Evolutionary conservation across 169 alveolate species (phyloP).

Genomic region (Pseudocohnilembus persalinus): DNA sequence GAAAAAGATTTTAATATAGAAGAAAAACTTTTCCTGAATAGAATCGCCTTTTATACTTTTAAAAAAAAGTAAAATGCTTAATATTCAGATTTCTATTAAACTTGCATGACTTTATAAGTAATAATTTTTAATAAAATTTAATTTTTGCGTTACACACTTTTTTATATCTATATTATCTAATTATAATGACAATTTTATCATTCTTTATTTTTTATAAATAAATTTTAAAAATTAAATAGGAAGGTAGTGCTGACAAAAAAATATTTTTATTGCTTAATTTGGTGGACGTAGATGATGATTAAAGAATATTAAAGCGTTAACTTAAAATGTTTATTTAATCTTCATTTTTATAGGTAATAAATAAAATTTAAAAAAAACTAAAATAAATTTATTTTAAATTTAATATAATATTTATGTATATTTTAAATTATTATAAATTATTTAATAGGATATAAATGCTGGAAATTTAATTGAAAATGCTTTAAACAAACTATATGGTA

Average conservation of each 20-base stretch:
- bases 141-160: too few relatives aligned
- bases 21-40: constrained; percentile 42
- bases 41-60: constrained; percentile 34
- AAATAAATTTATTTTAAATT: too few relatives aligned
- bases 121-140: too few relatives aligned
- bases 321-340: not conserved
- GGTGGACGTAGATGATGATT: constrained; percentile 7
- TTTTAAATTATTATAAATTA: too few relatives aligned
- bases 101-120: not conserved
- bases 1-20: constrained; percentile 38
- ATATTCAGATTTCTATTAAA: not conserved
- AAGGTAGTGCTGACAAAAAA: constrained; percentile 1
- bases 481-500: not conserved
- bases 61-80: constrained; percentile 14
- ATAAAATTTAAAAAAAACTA: too few relatives aligned
- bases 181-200: too few relatives aligned
- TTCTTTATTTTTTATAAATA: not conserved
- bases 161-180: too few relatives aligned
- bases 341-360: not conserved
- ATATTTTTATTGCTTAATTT: constrained; percentile 6
- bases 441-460: not conserved
- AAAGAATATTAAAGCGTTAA: not conserved
- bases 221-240: not conserved
- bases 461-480: not conserved
- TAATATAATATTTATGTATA: too few relatives aligned